phyloP scores from a whole-genome alignment of 148 eudicot genomes.

The Drosera capensis region DNA sequence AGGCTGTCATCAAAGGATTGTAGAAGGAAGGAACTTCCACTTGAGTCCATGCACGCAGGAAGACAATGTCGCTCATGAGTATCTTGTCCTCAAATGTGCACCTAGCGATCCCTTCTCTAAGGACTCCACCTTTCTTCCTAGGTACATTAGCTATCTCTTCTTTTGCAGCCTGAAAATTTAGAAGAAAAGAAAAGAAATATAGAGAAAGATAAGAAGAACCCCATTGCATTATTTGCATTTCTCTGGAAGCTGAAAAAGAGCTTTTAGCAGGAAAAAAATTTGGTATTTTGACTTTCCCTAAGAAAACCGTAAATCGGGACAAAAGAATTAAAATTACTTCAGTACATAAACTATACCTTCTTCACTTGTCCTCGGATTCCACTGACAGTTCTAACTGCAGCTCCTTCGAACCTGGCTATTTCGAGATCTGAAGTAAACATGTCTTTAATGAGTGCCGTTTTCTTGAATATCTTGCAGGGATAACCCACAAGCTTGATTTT shows the following conservation, averaged over 20 bases:
- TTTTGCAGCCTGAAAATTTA: constrained; percentile 62
- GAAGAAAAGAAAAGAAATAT: neutral
- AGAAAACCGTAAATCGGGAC: neutral
- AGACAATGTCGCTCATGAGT: constrained; percentile 83
- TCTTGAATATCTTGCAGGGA: constrained; percentile 84
- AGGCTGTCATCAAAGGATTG: constrained; percentile 82
- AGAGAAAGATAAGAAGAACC: neutral
- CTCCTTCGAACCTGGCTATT: constrained; percentile 93
- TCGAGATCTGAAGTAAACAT: constrained; percentile 99
- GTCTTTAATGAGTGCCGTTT: constrained; percentile 77
- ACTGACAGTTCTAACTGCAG: constrained; percentile 70
- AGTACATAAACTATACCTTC: constrained; percentile 43
- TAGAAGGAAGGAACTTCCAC: constrained; percentile 76
- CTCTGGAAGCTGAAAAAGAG: no score
- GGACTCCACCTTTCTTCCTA: constrained; percentile 36
- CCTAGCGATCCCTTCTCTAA: constrained; percentile 78
- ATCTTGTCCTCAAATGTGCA: constrained; percentile 98
- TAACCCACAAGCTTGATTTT: constrained; percentile 81
- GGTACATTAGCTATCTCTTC: constrained; percentile 56
- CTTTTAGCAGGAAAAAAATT: no score
- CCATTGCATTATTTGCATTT: neutral
- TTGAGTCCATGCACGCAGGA: constrained; percentile 78
- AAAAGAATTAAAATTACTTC: no score
- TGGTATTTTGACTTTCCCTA: neutral
- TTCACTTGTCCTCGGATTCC: constrained; percentile 91